A percentile compares a stretch with the other conserved stretches of the same genome.
Evolutionary conservation across 192 early-diverging fungal genomes (phyloP).

Genomic region (Obelidium mucronatum): DNA sequence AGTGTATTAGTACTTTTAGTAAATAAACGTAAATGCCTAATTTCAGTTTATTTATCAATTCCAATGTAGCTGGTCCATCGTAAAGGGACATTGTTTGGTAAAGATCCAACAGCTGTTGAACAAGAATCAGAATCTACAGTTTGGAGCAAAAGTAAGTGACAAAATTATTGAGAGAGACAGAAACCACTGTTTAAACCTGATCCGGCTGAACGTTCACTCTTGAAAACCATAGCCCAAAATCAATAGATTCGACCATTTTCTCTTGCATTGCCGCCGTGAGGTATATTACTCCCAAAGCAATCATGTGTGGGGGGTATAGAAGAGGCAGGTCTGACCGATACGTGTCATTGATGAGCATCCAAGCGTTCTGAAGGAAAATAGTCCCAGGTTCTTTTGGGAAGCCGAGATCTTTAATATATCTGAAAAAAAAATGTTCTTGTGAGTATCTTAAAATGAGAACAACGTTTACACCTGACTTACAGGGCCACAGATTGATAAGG

Average conservation of each 20-base stretch:
- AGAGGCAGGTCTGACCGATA: slow-evolving; percentile 81
- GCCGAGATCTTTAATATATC: slow-evolving; percentile 5
- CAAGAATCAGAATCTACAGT: slow-evolving; percentile 70
- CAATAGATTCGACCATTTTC: neutral
- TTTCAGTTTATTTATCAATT: neutral
- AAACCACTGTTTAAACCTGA: too few species aligned
- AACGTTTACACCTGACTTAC: slow-evolving; percentile 24
- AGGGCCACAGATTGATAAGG: slow-evolving; percentile 77
- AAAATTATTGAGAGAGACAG: too few species aligned
- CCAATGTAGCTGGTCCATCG: neutral
- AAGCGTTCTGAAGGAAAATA: slow-evolving; percentile 32
- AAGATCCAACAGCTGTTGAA: slow-evolving; percentile 75
- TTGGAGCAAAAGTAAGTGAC: too few species aligned
- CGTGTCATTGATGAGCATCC: slow-evolving; percentile 78
- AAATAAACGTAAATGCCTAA: too few species aligned
- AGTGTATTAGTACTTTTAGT: too few species aligned
- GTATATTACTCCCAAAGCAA: slow-evolving; percentile 71
- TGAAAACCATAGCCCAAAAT: slow-evolving; percentile 83
- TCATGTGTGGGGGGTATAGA: slow-evolving; percentile 89
- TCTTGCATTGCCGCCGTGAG: slow-evolving; percentile 39
- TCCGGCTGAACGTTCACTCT: slow-evolving; percentile 82
- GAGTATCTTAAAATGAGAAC: neutral
- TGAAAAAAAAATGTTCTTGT: neutral
- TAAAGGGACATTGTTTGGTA: slow-evolving; percentile 58
- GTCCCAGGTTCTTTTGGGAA: slow-evolving; percentile 3